A percentile compares a stretch with the other conserved stretches of the same genome.
Conservation (phyloP, 352 stramenopile genomes). For the Pythium biforme region DNA sequence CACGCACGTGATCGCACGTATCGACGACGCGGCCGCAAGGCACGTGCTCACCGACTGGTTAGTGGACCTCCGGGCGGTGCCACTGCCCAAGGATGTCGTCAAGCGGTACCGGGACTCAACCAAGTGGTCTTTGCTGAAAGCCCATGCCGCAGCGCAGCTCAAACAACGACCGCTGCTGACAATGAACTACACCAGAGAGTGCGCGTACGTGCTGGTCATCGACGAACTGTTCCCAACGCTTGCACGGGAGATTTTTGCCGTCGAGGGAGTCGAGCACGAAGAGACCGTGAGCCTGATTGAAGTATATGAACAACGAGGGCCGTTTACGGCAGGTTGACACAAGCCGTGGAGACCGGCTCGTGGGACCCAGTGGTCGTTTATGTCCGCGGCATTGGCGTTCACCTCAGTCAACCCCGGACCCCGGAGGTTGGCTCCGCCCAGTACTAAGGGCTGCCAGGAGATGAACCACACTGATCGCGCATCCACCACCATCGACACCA, state of each 20-base stretch:
- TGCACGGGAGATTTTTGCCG: neutral
- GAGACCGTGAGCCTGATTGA: neutral
- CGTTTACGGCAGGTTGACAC: neutral
- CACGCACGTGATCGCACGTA: neutral
- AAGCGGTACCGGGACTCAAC: neutral
- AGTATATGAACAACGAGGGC: neutral
- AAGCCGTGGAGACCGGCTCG: neutral
- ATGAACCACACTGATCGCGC: too few relatives aligned
- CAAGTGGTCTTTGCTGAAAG: neutral
- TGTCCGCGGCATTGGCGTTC: neutral
- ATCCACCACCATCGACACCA: too few relatives aligned
- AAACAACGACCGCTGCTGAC: neutral
- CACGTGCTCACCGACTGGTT: neutral
- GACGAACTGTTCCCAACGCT: constrained; percentile 1
- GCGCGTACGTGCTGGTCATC: neutral
- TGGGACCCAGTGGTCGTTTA: neutral
- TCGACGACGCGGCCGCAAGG: neutral
- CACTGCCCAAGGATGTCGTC: neutral
- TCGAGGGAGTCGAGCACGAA: neutral
- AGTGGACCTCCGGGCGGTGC: neutral
- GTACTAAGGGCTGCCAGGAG: neutral
- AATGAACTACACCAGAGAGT: neutral
- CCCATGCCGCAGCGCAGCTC: neutral
- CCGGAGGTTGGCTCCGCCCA: neutral
- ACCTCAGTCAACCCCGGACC: neutral